A percentile compares a stretch with the other conserved stretches of the same genome.
These are phyloP conservation scores for Carex arenaria DNA, from an alignment of 202 grass and related monocot genomes.

Conservation along the genomic window DNA sequence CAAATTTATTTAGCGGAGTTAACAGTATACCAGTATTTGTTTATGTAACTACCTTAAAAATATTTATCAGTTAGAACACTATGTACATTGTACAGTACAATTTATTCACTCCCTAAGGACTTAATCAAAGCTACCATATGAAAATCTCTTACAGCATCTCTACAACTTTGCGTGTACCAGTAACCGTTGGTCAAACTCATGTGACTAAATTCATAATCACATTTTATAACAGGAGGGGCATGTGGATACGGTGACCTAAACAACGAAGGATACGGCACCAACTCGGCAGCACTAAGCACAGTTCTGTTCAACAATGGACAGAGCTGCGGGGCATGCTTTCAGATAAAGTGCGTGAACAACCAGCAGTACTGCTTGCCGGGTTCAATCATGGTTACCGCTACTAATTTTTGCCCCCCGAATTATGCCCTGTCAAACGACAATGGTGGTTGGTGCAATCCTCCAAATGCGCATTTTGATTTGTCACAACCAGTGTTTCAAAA, in stretches of 20 bases:
- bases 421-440: slow-evolving; percentile 39
- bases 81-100: background rate
- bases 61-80: background rate
- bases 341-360: slow-evolving; percentile 44
- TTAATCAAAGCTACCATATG: background rate
- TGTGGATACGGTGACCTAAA: slow-evolving; percentile 89
- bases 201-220: background rate
- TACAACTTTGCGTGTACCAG: background rate
- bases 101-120: background rate
- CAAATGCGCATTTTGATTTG: slow-evolving; percentile 72
- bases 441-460: slow-evolving; percentile 89
- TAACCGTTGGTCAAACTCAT: background rate
- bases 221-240: slow-evolving; percentile 54
- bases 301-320: slow-evolving; percentile 68
- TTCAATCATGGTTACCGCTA: slow-evolving; percentile 54
- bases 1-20: background rate
- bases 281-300: slow-evolving; percentile 73
- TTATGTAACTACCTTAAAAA: background rate
- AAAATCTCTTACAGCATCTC: background rate
- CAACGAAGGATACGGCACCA: slow-evolving; percentile 55
- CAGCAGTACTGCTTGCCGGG: slow-evolving; percentile 41
- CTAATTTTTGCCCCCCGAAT: slow-evolving; percentile 86
- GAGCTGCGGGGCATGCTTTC: slow-evolving; percentile 77
- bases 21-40: background rate
- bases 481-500: slow-evolving; percentile 44